Evolutionary conservation across 2,329 filamentous ascomycete species (phyloP).

Genomic region (Penicillium psychrosexuale): DNA sequence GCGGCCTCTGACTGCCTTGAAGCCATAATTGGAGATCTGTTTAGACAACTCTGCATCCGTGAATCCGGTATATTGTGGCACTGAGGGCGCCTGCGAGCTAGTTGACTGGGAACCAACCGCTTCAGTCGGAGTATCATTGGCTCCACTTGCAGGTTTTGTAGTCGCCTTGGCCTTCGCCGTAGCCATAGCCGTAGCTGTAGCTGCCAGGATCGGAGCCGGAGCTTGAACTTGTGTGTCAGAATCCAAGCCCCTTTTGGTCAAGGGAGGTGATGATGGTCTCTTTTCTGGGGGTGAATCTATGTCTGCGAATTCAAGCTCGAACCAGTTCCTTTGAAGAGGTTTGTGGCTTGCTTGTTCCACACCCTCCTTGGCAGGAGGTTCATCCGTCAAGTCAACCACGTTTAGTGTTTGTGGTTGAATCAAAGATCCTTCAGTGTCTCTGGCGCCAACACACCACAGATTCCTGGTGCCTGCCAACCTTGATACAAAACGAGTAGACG

Average conservation of each 20-base stretch:
- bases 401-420: slow-evolving; percentile 63
- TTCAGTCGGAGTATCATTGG: not conserved
- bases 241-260: not conserved
- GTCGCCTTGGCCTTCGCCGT: not conserved
- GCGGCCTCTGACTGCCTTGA: slow-evolving; percentile 68
- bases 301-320: slow-evolving; percentile 17
- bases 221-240: not conserved
- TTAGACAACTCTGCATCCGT: slow-evolving; percentile 62
- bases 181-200: not conserved
- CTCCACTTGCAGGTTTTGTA: not conserved
- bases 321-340: slow-evolving; percentile 12
- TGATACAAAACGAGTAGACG: slow-evolving; percentile 17
- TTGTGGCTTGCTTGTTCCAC: not conserved
- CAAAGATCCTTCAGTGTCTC: slow-evolving; percentile 63
- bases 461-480: slow-evolving; percentile 37
- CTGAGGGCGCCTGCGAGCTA: slow-evolving; percentile 18
- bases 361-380: slow-evolving; percentile 5
- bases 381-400: slow-evolving; percentile 46
- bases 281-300: slow-evolving; percentile 4
- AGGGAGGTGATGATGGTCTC: not conserved
- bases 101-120: not conserved
- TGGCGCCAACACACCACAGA: slow-evolving; percentile 69
- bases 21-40: slow-evolving; percentile 63
- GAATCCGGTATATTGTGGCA: slow-evolving; percentile 60
- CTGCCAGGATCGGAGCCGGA: not conserved